phyloP scores from a whole-genome alignment of 2,329 filamentous ascomycete species.

The Elsinoe fawcettii region DNA sequence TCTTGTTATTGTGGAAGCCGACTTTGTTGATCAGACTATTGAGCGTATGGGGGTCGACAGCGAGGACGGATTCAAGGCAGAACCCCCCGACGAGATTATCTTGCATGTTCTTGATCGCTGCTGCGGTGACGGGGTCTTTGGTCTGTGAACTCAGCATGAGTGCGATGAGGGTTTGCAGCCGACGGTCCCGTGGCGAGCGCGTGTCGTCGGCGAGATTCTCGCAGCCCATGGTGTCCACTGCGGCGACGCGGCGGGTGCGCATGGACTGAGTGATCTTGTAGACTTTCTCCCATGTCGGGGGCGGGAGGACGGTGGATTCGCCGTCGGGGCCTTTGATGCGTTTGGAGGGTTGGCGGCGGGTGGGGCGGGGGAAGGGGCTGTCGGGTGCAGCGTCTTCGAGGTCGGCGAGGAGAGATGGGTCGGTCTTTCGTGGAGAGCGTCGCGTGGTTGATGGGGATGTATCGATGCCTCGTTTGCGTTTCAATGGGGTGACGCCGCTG shows the following conservation, averaged over 20 bases:
- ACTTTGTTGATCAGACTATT: constrained; percentile 76
- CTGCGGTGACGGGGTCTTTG: constrained; percentile 83
- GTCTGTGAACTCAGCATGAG: constrained; percentile 91
- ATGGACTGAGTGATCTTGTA: constrained; percentile 73
- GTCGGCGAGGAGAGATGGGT: constrained; percentile 21
- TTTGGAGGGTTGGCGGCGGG: constrained; percentile 26
- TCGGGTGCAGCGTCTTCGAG: constrained; percentile 18
- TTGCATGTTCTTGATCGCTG: constrained; percentile 72
- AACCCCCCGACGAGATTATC: constrained; percentile 60
- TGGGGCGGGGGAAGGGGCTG: constrained; percentile 20
- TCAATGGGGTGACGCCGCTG: constrained; percentile 21
- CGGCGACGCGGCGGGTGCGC: constrained; percentile 63
- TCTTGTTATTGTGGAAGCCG: constrained; percentile 94
- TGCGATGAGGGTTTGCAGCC: constrained; percentile 79
- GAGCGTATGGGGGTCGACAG: constrained; percentile 55
- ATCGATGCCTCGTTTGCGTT: constrained; percentile 15
- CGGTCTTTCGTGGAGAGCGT: constrained; percentile 25
- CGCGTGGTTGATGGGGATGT: constrained; percentile 17
- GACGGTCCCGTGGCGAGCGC: constrained; percentile 48
- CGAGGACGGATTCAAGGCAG: constrained; percentile 69
- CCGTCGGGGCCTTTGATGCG: constrained; percentile 29
- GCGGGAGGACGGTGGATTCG: constrained; percentile 40
- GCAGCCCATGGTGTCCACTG: constrained; percentile 97
- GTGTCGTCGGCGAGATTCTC: constrained; percentile 60
- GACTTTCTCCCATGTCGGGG: constrained; percentile 74